Evolutionary conservation across 768 basidiomycete genomes (phyloP).

Genomic region (Russula sp.): DNA sequence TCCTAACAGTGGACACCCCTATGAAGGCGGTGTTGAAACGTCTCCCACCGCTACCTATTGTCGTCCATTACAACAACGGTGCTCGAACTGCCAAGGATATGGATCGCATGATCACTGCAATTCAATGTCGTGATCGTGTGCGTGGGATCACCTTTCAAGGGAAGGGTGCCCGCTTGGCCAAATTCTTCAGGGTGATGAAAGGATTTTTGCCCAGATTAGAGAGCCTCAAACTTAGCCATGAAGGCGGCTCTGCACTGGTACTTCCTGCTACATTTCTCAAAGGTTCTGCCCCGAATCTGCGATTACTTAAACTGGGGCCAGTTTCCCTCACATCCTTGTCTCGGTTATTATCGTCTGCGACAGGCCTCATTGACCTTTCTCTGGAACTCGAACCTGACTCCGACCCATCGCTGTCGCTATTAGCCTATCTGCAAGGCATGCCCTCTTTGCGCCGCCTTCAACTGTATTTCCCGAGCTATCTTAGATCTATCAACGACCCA

Average conservation of each 20-base stretch:
- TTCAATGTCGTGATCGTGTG: not conserved
- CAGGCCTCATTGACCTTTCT: not conserved
- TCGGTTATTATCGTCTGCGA: not conserved
- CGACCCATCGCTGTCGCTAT: too few relatives aligned
- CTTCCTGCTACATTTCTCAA: not conserved
- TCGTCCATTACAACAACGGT: not conserved
- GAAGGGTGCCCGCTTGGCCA: rapidly evolving
- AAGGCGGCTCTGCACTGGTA: rapidly evolving
- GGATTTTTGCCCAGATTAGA: not conserved
- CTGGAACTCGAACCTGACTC: not conserved
- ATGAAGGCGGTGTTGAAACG: not conserved
- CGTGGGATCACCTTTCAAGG: not conserved
- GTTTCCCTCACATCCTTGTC: not conserved
- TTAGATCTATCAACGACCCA: not conserved
- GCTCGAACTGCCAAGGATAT: not conserved
- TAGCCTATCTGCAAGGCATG: not conserved
- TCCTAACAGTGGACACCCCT: not conserved
- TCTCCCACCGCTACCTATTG: not conserved
- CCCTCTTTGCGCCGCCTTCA: not conserved
- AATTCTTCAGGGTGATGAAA: not conserved
- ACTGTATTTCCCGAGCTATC: not conserved
- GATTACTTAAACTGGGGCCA: not conserved
- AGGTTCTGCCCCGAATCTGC: not conserved
- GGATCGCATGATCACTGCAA: not conserved
- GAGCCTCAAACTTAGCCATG: not conserved